These are phyloP conservation scores for Torulaspora delbrueckii DNA, from an alignment of 805 yeast species.

Conservation along the genomic window DNA sequence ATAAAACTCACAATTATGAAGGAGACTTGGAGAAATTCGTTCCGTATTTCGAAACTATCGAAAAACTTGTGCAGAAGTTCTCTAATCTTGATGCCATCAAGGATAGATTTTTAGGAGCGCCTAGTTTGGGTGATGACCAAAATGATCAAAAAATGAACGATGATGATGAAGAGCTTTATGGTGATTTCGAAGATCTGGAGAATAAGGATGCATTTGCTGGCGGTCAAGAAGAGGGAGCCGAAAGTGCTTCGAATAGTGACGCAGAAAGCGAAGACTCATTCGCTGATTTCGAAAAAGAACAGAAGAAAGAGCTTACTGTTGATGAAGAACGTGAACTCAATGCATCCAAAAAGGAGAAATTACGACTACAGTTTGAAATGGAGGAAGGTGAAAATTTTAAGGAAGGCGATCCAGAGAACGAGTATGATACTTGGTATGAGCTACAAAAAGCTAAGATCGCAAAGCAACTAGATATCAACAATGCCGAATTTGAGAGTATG, in stretches of 20 bases:
- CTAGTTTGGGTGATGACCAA: slow-evolving; percentile 28
- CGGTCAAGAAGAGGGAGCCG: slow-evolving; percentile 13
- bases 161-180: slow-evolving; percentile 45
- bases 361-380: slow-evolving; percentile 79
- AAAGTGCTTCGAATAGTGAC: slow-evolving; percentile 17
- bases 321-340: slow-evolving; percentile 75
- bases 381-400: slow-evolving; percentile 63
- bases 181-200: slow-evolving; percentile 54
- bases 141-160: slow-evolving; percentile 28
- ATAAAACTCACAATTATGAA: slow-evolving; percentile 9
- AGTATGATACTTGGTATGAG: slow-evolving; percentile 96
- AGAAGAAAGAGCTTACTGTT: slow-evolving; percentile 44
- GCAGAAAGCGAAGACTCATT: slow-evolving; percentile 38
- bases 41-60: slow-evolving; percentile 35
- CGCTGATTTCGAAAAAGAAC: slow-evolving; percentile 40
- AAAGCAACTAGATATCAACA: slow-evolving; percentile 90
- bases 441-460: slow-evolving; percentile 95
- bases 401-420: slow-evolving; percentile 75
- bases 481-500: slow-evolving; percentile 68
- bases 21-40: slow-evolving; percentile 34
- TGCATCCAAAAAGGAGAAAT: slow-evolving; percentile 84
- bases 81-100: slow-evolving; percentile 28
- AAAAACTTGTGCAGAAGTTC: slow-evolving; percentile 32
- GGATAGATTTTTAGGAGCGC: slow-evolving; percentile 30
- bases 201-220: slow-evolving; percentile 20